These are phyloP conservation scores for Hondaea fermentalgiana DNA, from an alignment of 108 stramenopile genomes.

Conservation along the genomic window DNA sequence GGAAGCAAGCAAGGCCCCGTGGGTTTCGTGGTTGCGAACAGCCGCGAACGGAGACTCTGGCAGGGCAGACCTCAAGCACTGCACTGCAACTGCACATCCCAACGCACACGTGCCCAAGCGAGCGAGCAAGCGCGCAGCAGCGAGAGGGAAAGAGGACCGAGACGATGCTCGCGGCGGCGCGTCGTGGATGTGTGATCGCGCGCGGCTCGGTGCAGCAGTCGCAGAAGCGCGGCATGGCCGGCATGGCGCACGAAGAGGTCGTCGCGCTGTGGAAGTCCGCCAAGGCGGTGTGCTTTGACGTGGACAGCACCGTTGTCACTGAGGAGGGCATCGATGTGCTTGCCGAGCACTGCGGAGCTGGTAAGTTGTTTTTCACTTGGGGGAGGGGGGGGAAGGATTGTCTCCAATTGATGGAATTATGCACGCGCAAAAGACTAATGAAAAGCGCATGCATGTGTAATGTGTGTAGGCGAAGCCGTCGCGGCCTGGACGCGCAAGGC, in stretches of 20 bases:
- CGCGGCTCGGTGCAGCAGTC: not conserved
- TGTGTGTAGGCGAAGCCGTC: not conserved
- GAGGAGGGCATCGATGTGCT: constrained; percentile 98
- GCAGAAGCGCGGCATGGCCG: not conserved
- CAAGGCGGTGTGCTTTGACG: constrained; percentile 93
- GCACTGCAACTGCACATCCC: too few relatives aligned
- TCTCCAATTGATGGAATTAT: too few relatives aligned
- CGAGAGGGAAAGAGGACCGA: too few relatives aligned
- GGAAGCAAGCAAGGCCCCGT: too few relatives aligned
- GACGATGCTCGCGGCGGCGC: too few relatives aligned
- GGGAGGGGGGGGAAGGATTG: too few relatives aligned
- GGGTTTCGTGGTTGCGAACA: too few relatives aligned
- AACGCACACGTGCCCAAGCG: too few relatives aligned
- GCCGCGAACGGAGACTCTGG: too few relatives aligned
- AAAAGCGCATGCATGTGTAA: not conserved
- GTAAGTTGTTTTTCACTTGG: constrained; percentile 38
- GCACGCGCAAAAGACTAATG: too few relatives aligned
- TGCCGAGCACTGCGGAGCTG: constrained; percentile 83
- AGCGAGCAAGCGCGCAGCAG: too few relatives aligned
- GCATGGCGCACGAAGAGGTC: not conserved
- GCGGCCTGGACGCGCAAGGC: constrained; percentile 48
- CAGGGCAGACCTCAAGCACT: too few relatives aligned
- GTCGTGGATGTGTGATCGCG: not conserved
- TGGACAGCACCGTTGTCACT: constrained; percentile 86
- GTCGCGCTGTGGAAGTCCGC: constrained; percentile 41